Evolutionary conservation across 1,284 basidiomycete genomes (phyloP).

Genomic region (Grifola frondosa): DNA sequence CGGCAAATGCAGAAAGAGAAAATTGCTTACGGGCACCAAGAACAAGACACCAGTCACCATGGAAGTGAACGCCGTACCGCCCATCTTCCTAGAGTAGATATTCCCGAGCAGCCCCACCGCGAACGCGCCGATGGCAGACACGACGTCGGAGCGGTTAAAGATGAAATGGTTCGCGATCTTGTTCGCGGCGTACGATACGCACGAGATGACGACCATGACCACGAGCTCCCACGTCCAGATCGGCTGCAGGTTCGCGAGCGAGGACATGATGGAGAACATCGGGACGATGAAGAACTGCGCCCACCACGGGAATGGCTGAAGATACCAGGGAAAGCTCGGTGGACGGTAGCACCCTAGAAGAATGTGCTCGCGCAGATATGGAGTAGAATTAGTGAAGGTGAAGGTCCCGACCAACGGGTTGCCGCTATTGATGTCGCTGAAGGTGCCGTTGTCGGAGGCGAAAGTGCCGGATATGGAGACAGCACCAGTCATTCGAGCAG

Average conservation of each 20-base stretch:
- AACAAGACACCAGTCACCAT: conserved; percentile 89
- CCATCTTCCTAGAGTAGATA: conserved; percentile 79
- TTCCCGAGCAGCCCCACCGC: conserved; percentile 83
- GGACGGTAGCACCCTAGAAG: conserved; percentile 71
- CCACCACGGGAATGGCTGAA: conserved; percentile 77
- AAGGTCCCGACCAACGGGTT: conserved; percentile 68
- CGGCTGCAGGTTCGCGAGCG: conserved; percentile 78
- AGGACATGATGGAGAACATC: conserved; percentile 72
- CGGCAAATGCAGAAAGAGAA: conserved; percentile 4
- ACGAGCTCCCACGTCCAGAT: conserved; percentile 67
- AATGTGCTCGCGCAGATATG: conserved; percentile 44
- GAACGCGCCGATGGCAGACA: conserved; percentile 85
- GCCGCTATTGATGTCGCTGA: conserved; percentile 34
- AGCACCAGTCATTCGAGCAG: conserved; percentile 47
- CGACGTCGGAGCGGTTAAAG: conserved; percentile 82
- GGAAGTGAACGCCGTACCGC: conserved; percentile 87
- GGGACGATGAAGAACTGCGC: conserved; percentile 80
- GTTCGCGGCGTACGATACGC: conserved; percentile 74
- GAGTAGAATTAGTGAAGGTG: conserved; percentile 65
- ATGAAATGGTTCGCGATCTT: conserved; percentile 82
- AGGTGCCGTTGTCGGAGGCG: conserved; percentile 60
- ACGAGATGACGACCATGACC: conserved; percentile 86
- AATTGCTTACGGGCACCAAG: conserved; percentile 69
- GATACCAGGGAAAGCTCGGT: conserved; percentile 68
- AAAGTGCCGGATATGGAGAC: conserved; percentile 67